Percentiles rank a stretch among this genome's conserved stretches.
phyloP scores from a whole-genome alignment of 2,329 filamentous ascomycete species.

The Aspergillus aculeatinus region DNA sequence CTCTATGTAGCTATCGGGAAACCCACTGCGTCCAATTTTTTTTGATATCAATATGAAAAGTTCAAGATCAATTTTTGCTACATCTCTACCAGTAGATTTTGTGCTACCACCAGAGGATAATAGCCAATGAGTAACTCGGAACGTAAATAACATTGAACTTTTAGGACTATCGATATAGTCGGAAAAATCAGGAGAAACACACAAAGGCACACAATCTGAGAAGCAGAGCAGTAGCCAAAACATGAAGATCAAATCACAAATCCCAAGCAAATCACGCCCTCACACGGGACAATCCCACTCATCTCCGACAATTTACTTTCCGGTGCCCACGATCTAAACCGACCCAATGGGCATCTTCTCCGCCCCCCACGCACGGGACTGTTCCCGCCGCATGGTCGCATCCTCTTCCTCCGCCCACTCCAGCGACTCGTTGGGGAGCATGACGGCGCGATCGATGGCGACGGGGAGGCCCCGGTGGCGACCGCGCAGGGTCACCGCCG shows the following conservation, averaged over 20 bases:
- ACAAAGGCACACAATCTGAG: too few species aligned
- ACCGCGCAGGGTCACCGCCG: constrained; percentile 58
- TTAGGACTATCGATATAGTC: too few species aligned
- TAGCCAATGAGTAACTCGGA: too few species aligned
- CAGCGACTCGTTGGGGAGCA: constrained; percentile 41
- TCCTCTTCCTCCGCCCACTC: constrained; percentile 46
- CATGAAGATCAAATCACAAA: too few species aligned
- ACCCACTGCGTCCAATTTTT: constrained; percentile 5
- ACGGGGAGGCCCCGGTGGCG: constrained; percentile 59
- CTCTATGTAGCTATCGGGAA: constrained; percentile 11
- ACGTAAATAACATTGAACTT: too few species aligned
- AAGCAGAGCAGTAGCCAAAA: too few species aligned
- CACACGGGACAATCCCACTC: too few species aligned
- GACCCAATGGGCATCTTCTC: constrained; percentile 27
- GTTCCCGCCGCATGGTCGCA: constrained; percentile 34
- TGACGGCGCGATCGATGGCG: constrained; percentile 54
- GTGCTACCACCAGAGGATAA: too few species aligned
- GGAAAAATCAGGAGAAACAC: too few species aligned
- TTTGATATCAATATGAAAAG: constrained; percentile 17
- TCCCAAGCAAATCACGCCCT: too few species aligned
- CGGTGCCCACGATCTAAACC: constrained; percentile 16
- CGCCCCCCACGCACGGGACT: constrained; percentile 23
- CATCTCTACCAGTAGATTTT: not conserved
- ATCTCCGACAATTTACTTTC: too few species aligned
- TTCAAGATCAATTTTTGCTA: constrained; percentile 1